Evolutionary conservation across 2,329 filamentous ascomycete genomes (phyloP).

Genomic region (Phyllosticta citriasiana): DNA sequence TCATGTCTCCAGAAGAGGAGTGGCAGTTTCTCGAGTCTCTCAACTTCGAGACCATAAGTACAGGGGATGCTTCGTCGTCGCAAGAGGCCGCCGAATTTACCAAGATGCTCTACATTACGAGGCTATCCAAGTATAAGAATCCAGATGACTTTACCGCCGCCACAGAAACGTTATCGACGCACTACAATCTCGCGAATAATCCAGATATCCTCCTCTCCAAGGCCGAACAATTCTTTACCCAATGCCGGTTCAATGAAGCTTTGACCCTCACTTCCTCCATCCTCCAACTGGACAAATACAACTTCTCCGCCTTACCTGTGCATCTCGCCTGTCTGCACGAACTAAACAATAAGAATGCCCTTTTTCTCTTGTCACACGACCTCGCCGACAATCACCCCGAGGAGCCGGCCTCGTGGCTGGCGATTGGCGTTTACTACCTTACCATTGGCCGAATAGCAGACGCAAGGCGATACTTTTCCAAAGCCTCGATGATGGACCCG

Average conservation of each 20-base stretch:
- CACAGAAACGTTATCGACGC: conserved; percentile 82
- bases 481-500: conserved; percentile 93
- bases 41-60: conserved; percentile 75
- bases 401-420: conserved; percentile 86
- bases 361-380: conserved; percentile 88
- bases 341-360: conserved; percentile 71
- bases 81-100: conserved; percentile 91
- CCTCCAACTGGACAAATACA: conserved; percentile 74
- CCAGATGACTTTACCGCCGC: conserved; percentile 73
- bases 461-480: conserved; percentile 90
- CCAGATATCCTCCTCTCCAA: conserved; percentile 83
- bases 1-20: conserved; percentile 83
- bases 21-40: conserved; percentile 81
- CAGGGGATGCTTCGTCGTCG: conserved; percentile 52
- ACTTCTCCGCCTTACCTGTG: conserved; percentile 78
- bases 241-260: conserved; percentile 86
- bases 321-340: conserved; percentile 89
- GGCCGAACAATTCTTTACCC: conserved; percentile 85
- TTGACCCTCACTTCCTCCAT: conserved; percentile 75
- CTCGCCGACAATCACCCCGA: conserved; percentile 85
- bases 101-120: conserved; percentile 90
- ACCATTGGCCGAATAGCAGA: conserved; percentile 82
- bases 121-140: conserved; percentile 89
- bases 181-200: conserved; percentile 80
- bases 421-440: conserved; percentile 92